These are phyloP conservation scores for Lecanoromycetidae sp. DNA, from an alignment of 2,329 filamentous ascomycete genomes.

Conservation along the genomic window DNA sequence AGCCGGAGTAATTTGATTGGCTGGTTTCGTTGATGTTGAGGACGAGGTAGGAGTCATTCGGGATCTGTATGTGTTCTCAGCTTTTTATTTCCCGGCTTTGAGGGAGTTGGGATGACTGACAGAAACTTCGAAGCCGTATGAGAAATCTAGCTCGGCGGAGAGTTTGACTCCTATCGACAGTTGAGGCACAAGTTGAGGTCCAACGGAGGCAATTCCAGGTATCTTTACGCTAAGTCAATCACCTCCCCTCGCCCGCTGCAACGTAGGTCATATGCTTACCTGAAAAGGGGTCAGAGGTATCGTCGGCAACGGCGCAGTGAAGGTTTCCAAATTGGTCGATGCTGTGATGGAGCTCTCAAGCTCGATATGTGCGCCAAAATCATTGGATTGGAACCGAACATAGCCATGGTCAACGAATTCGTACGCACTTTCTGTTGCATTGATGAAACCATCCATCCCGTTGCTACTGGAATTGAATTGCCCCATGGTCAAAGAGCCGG, in stretches of 20 bases:
- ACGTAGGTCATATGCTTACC: neutral
- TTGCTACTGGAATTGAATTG: conserved; percentile 17
- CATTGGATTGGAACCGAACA: conserved; percentile 24
- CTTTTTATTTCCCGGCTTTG: neutral
- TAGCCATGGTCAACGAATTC: conserved; percentile 26
- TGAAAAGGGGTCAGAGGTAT: conserved; percentile 12
- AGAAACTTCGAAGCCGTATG: conserved; percentile 28
- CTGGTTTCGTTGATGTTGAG: conserved; percentile 23
- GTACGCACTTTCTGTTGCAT: conserved; percentile 18
- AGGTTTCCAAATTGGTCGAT: conserved; percentile 17
- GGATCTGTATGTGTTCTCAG: conserved; percentile 16
- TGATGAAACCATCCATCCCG: conserved; percentile 18
- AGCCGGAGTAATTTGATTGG: conserved; percentile 22
- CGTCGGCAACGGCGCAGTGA: conserved; percentile 7
- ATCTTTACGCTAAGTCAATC: conserved; percentile 17
- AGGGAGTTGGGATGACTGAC: conserved; percentile 17
- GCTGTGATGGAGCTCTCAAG: conserved; percentile 24
- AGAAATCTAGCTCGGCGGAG: conserved; percentile 23
- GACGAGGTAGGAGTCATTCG: conserved; percentile 23
- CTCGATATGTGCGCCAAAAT: conserved; percentile 26
- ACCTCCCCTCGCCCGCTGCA: neutral
- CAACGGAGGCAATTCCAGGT: conserved; percentile 27
- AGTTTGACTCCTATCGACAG: conserved; percentile 24
- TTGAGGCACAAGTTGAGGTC: conserved; percentile 24
- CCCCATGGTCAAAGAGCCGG: conserved; percentile 21